A percentile compares a stretch with the other conserved stretches of the same genome.
Evolutionary conservation across 1,284 basidiomycete genomes (phyloP).

Genomic region (Pascua guehoae): DNA sequence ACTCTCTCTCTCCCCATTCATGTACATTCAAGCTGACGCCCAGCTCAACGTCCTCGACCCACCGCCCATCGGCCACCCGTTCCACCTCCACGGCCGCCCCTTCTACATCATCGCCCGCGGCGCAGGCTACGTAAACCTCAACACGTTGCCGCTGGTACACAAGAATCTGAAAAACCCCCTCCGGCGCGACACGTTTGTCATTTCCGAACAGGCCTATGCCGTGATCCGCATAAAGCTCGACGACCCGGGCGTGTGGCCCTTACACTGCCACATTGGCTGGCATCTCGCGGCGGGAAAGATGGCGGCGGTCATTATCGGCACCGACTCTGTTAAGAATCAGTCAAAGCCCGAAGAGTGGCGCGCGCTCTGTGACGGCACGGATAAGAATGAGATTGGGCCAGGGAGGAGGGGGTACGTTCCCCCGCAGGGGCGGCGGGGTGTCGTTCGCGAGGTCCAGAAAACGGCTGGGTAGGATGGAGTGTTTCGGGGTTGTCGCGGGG

Average conservation of each 20-base stretch:
- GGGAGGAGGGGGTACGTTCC: no score
- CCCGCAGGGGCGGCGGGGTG: no score
- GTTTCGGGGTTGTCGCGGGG: no score
- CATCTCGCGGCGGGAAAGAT: constrained; percentile 23
- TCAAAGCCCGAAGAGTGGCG: constrained; percentile 3
- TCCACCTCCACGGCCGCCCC: constrained; percentile 31
- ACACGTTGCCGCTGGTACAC: constrained; percentile 3
- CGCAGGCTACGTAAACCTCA: constrained; percentile 26
- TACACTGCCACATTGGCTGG: constrained; percentile 34
- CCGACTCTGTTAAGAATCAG: background rate
- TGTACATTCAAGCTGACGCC: background rate
- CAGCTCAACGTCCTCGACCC: constrained; percentile 41
- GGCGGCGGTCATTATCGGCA: constrained; percentile 4
- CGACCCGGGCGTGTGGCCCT: constrained; percentile 25
- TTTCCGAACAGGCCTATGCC: constrained; percentile 26
- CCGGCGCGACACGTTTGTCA: constrained; percentile 42
- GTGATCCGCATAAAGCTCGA: constrained; percentile 30
- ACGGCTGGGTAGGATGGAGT: no score
- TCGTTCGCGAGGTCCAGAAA: no score
- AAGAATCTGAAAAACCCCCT: constrained; percentile 42
- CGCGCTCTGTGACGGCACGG: constrained; percentile 3
- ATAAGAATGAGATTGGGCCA: constrained; percentile 3
- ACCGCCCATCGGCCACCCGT: constrained; percentile 38
- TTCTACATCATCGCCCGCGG: constrained; percentile 42
- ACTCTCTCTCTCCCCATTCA: no score